Evolutionary conservation across 2,329 filamentous ascomycete species (phyloP).

Genomic region (Sporothrix globosa): DNA sequence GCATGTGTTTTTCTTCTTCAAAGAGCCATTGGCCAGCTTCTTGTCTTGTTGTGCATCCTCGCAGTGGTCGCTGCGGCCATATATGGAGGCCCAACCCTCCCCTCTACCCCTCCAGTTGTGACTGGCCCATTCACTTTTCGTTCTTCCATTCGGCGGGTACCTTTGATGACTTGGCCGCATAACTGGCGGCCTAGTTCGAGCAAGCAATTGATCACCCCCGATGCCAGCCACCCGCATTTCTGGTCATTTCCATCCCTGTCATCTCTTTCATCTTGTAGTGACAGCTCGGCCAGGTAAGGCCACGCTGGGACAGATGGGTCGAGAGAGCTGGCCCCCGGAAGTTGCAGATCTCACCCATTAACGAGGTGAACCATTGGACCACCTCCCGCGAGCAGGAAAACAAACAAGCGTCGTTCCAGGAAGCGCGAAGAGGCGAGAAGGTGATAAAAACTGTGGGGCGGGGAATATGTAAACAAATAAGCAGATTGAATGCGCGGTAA

Average conservation of each 20-base stretch:
- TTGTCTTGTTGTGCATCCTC: slow-evolving; percentile 3
- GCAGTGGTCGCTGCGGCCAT: slow-evolving; percentile 14
- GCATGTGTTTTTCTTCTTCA: slow-evolving; percentile 1
- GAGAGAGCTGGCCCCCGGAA: neutral
- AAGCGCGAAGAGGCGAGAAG: neutral
- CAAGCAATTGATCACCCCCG: neutral
- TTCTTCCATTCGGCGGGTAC: neutral
- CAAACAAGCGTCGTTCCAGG: slow-evolving; percentile 21
- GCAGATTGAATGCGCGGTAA: neutral
- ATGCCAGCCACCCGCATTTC: slow-evolving; percentile 18
- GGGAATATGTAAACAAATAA: slow-evolving; percentile 15
- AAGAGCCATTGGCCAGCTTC: neutral
- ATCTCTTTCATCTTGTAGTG: neutral
- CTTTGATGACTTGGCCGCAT: slow-evolving; percentile 18
- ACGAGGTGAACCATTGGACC: slow-evolving; percentile 13
- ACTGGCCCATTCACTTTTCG: neutral
- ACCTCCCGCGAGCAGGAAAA: slow-evolving; percentile 4
- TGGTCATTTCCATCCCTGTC: neutral
- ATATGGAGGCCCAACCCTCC: slow-evolving; percentile 15
- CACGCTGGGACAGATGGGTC: too few relatives aligned
- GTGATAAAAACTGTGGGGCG: too few relatives aligned
- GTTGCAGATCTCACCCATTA: neutral
- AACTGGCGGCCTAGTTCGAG: slow-evolving; percentile 8
- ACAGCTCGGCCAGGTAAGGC: neutral
- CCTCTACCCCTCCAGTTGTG: neutral